phyloP scores from a whole-genome alignment of 2,329 filamentous ascomycete species.

The Penicillium sp. region DNA sequence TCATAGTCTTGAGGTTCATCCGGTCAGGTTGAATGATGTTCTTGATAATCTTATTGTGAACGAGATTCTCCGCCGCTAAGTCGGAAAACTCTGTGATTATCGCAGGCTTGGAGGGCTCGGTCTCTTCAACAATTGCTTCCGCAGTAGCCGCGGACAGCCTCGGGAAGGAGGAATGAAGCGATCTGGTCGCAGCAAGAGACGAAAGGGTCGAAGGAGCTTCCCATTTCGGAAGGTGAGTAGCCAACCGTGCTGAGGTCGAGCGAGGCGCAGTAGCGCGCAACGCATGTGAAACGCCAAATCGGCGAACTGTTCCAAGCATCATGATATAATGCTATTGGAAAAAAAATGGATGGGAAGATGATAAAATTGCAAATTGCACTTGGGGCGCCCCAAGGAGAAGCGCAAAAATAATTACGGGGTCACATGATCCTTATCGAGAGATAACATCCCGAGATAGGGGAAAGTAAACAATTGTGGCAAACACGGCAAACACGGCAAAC shows the following conservation, averaged over 20 bases:
- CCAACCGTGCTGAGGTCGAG: constrained; percentile 26
- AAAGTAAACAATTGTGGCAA: background rate
- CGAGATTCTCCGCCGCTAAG: constrained; percentile 39
- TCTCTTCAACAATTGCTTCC: constrained; percentile 20
- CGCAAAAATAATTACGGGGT: constrained; percentile 22
- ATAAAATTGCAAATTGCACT: constrained; percentile 8
- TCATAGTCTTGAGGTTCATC: constrained; percentile 83
- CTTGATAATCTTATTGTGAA: constrained; percentile 64
- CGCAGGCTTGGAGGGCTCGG: constrained; percentile 9
- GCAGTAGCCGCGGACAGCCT: constrained; percentile 26
- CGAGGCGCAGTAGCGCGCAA: constrained; percentile 35
- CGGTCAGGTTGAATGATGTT: constrained; percentile 60
- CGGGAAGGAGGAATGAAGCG: constrained; percentile 32
- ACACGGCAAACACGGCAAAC: background rate
- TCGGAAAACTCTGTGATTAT: constrained; percentile 41
- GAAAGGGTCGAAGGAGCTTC: constrained; percentile 20
- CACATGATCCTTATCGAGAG: constrained; percentile 25
- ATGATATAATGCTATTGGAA: constrained; percentile 15
- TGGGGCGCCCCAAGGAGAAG: constrained; percentile 14
- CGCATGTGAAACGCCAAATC: constrained; percentile 37
- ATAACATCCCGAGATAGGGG: constrained; percentile 1
- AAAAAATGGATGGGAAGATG: constrained; percentile 3
- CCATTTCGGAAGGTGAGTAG: constrained; percentile 29
- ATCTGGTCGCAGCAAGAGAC: constrained; percentile 20
- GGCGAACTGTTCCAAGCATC: constrained; percentile 42